Evolutionary conservation across 2,329 filamentous ascomycete genomes (phyloP), one percentile per base, ranked within the genome.

Genomic region (Aureobasidium sp.): DNA sequence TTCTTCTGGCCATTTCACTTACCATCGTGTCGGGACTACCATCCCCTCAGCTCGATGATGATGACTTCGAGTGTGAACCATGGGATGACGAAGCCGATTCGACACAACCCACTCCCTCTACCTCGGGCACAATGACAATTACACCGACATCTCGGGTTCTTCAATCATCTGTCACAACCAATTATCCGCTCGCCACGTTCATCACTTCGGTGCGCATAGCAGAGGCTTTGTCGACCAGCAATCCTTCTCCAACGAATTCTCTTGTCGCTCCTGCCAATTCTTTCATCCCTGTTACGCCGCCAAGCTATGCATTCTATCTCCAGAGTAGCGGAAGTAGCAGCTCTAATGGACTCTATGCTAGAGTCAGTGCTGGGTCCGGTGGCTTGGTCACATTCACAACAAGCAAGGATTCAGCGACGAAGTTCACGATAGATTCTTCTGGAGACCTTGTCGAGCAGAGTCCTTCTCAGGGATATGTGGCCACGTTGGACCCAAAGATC

Each of bases 391-490:
- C 26, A 5, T 36, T 58, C 8, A 41, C 39, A 4, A 9, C 55
- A 20, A 37, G 37, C 29, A 47, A 47, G 29, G 13, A 20, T 13
- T 1, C 10, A 27, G 55, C 55, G 7, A 58, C 41, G 6, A 58
- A 47, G 23, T 58, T 58, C 42, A 58, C 55, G 1, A 58, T 58
- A 41, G 55, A 58, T 15, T 47, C 55, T 47, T 58, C 55, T 47
- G 55, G 55, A 13, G 42, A 58, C 42, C 42, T 58, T 26, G 42
- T 58, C 9, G 55, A 58, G 20, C 55, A 58, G 13, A 58, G 55
- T 12, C 42, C 55, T 39, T 58, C 55, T 17, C 55, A 58, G 47
- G 55, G 55, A 12, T 58, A 47, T 37, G 55, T 47, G 8, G 55
- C 41, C 41, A 47, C 27, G 6, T 20, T 58, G 12, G 15, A 58